Conservation (phyloP, 371 early-diverging fungal genomes). For the Apophysomyces trapeziformis region DNA sequence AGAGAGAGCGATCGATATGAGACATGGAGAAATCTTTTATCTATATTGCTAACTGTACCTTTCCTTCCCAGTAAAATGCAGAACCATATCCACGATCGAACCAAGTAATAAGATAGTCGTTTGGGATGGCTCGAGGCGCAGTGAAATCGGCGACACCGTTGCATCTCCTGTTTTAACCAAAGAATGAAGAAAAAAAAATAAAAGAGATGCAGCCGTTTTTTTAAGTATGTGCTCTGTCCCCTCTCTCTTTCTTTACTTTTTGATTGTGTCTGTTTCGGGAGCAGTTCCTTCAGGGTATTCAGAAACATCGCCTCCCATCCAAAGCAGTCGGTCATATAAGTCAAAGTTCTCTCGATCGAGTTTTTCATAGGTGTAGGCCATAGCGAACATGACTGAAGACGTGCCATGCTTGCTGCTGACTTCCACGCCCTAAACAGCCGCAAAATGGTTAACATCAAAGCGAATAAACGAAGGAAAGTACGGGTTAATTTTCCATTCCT, state of each 20-base stretch:
- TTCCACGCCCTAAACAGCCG: slow-evolving; percentile 37
- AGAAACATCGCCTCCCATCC: slow-evolving; percentile 45
- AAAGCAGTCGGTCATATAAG: slow-evolving; percentile 56
- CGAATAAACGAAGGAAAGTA: background rate
- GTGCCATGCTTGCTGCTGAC: slow-evolving; percentile 42
- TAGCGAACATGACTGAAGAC: slow-evolving; percentile 64
- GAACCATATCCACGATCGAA: slow-evolving; percentile 23
- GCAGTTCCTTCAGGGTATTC: slow-evolving; percentile 18
- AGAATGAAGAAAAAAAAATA: too few relatives aligned
- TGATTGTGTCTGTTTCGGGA: background rate
- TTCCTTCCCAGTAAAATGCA: slow-evolving; percentile 14
- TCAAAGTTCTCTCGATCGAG: slow-evolving; percentile 49
- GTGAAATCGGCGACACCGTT: background rate
- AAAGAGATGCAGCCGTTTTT: too few relatives aligned
- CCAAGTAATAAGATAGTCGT: slow-evolving; percentile 16
- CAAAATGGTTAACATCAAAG: too few relatives aligned
- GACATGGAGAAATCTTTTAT: too few relatives aligned
- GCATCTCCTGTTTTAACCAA: too few relatives aligned
- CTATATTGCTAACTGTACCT: slow-evolving; percentile 1
- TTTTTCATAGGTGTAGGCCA: slow-evolving; percentile 63
- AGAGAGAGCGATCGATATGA: too few relatives aligned
- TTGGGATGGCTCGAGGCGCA: background rate
- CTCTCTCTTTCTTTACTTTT: too few relatives aligned
- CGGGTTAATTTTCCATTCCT: background rate
- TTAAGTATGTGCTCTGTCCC: background rate